A percentile compares a stretch with the other conserved stretches of the same genome.
These are phyloP conservation scores for Fusarium fracticaudum DNA, from an alignment of 2,329 filamentous ascomycete species.

Conservation along the genomic window DNA sequence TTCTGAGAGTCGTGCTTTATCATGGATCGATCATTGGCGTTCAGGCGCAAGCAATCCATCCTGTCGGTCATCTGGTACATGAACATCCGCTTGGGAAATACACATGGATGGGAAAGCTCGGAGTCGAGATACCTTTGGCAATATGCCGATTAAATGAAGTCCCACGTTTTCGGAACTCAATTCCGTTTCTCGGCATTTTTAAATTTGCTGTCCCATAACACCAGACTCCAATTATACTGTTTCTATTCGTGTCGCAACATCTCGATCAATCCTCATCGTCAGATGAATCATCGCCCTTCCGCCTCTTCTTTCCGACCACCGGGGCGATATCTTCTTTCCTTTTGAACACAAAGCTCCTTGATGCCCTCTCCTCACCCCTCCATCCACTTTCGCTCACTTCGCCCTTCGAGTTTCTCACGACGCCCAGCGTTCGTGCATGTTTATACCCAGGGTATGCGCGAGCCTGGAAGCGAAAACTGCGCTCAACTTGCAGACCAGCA, in stretches of 20 bases:
- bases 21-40: background rate
- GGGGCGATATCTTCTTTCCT: constrained; percentile 61
- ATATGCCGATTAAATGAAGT: background rate
- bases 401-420: constrained; percentile 60
- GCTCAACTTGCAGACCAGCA: constrained; percentile 73
- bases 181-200: background rate
- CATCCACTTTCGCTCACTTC: constrained; percentile 54
- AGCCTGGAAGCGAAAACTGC: constrained; percentile 75
- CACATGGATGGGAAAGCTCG: background rate
- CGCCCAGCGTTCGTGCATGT: constrained; percentile 78
- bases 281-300: constrained; percentile 46
- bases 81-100: background rate
- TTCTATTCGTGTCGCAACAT: background rate
- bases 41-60: background rate
- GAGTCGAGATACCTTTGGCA: constrained; percentile 5
- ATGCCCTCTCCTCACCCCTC: constrained; percentile 55
- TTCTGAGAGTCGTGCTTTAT: background rate
- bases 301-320: constrained; percentile 43
- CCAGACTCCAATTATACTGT: constrained; percentile 19
- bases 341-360: constrained; percentile 71
- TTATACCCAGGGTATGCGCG: constrained; percentile 76
- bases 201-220: background rate
- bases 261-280: constrained; percentile 45
- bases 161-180: background rate
- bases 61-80: background rate